Evolutionary conservation across 148 eudicot genomes (phyloP).

Genomic region (Persicaria maculosa): DNA sequence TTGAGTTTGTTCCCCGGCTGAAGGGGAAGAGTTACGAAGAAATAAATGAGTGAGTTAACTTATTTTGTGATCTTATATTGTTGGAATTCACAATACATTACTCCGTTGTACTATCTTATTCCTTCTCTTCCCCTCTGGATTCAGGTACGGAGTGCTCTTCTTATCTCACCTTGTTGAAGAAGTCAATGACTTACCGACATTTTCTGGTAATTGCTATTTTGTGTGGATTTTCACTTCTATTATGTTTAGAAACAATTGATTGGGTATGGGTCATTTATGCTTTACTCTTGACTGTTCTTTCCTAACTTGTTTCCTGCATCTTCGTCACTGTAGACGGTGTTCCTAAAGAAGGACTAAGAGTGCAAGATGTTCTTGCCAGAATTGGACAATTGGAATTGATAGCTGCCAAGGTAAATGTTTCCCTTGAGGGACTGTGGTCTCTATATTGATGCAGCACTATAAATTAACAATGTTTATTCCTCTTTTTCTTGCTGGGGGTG

Average conservation of each 20-base stretch:
- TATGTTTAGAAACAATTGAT: background rate
- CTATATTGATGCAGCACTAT: background rate
- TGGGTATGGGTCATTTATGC: background rate
- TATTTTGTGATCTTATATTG: background rate
- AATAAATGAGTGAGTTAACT: slow-evolving; percentile 56
- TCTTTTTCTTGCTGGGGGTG: too few species aligned
- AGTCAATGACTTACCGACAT: slow-evolving; percentile 61
- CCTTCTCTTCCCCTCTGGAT: background rate
- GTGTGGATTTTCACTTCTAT: background rate
- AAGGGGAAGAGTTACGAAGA: slow-evolving; percentile 87
- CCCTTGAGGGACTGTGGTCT: background rate
- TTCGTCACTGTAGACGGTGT: slow-evolving; percentile 65
- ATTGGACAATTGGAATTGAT: slow-evolving; percentile 53
- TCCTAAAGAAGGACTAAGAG: slow-evolving; percentile 85
- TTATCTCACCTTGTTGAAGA: slow-evolving; percentile 75
- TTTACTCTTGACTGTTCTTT: background rate
- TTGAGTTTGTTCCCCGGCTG: slow-evolving; percentile 72
- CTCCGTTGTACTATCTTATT: background rate
- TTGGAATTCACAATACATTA: background rate
- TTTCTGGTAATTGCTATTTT: slow-evolving; percentile 46
- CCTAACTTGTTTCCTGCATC: background rate
- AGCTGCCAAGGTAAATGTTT: slow-evolving; percentile 60
- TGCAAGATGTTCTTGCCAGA: slow-evolving; percentile 86
- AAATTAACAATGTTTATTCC: background rate
- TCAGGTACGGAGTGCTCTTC: slow-evolving; percentile 74